Conservation (phyloP, 805 yeast species). For the Zygoascus ofunaensis region DNA sequence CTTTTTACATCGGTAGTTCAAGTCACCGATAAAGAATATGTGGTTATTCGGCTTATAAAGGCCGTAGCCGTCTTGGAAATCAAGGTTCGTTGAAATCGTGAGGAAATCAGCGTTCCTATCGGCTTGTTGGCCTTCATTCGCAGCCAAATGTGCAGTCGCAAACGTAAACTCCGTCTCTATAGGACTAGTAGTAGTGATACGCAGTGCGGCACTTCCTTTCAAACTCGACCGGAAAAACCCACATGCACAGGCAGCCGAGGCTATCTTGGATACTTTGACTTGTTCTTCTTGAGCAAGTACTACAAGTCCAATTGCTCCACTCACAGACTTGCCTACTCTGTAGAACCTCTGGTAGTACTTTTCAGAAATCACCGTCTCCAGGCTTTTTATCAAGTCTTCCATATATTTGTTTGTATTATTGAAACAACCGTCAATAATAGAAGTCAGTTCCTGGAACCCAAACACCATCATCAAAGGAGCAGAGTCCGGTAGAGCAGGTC, state of each 20-base stretch:
- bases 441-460: constrained; percentile 30
- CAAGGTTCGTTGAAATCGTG: constrained; percentile 43
- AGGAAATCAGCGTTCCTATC: constrained; percentile 47
- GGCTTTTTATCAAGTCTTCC: constrained; percentile 22
- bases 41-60: constrained; percentile 46
- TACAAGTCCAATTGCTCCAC: constrained; percentile 27
- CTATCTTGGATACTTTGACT: constrained; percentile 8
- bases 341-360: constrained; percentile 6
- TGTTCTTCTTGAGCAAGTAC: constrained; percentile 15
- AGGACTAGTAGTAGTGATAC: constrained; percentile 33
- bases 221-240: constrained; percentile 55
- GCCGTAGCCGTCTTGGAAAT: constrained; percentile 49
- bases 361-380: constrained; percentile 15
- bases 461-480: constrained; percentile 24
- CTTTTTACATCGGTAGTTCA: constrained; percentile 58
- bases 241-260: constrained; percentile 19
- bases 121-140: constrained; percentile 58
- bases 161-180: constrained; percentile 39
- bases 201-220: constrained; percentile 65
- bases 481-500: constrained; percentile 4
- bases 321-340: constrained; percentile 12
- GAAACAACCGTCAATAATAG: constrained; percentile 27
- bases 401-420: constrained; percentile 16
- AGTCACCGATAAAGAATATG: constrained; percentile 72
- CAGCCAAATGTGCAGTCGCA: constrained; percentile 64